These are phyloP conservation scores for Cystobasidiaceae sp. DNA, from an alignment of 1,284 basidiomycete genomes.

Conservation along the genomic window DNA sequence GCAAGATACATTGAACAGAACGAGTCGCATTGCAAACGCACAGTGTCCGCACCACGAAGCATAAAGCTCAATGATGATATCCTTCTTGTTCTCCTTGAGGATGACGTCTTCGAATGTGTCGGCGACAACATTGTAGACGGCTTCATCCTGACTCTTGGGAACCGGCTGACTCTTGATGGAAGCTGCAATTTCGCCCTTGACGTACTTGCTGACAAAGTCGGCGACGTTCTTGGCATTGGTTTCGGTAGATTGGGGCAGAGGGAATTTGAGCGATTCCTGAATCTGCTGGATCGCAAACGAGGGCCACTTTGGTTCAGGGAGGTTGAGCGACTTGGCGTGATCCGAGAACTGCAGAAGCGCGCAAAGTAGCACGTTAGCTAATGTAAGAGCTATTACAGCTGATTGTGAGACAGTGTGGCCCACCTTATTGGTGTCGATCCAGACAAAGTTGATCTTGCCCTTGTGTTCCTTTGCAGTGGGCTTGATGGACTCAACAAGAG, in stretches of 20 bases:
- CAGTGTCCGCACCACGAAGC: conserved; percentile 74
- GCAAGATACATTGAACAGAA: no score
- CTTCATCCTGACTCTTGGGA: conserved; percentile 74
- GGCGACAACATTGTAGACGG: conserved; percentile 78
- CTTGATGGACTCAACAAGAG: conserved; percentile 65
- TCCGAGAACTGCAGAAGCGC: conserved; percentile 63
- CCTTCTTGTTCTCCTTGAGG: conserved; percentile 73
- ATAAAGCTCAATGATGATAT: conserved; percentile 95
- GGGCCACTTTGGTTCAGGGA: conserved; percentile 79
- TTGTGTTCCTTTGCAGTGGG: conserved; percentile 75
- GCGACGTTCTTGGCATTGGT: conserved; percentile 56
- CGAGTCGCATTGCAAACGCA: background rate
- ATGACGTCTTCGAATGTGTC: conserved; percentile 80
- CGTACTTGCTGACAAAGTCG: conserved; percentile 62
- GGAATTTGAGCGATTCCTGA: conserved; percentile 78
- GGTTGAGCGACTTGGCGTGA: conserved; percentile 91
- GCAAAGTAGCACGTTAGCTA: no score
- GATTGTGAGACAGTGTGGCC: no score
- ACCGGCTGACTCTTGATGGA: conserved; percentile 86
- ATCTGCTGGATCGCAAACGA: conserved; percentile 90
- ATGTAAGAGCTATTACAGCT: no score
- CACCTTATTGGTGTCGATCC: conserved; percentile 84
- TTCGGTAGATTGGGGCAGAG: conserved; percentile 65
- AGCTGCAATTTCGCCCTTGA: conserved; percentile 69
- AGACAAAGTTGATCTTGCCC: conserved; percentile 92